Conservation (phyloP, 345 rosid genomes). For the Aquilaria yunnanensis region DNA sequence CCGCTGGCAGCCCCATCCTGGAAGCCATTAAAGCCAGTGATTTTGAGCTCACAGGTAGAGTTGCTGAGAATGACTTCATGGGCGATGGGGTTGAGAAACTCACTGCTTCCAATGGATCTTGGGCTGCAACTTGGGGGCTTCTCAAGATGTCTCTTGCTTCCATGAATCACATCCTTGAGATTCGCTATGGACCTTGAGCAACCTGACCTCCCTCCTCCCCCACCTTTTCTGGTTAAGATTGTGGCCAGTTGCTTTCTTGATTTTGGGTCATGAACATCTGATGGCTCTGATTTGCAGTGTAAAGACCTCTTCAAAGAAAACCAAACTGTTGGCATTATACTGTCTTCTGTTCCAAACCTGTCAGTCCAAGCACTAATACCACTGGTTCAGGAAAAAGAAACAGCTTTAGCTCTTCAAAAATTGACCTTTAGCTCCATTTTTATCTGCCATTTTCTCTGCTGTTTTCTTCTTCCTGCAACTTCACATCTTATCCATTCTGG, state of each 20-base stretch:
- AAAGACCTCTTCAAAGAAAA: constrained; percentile 58
- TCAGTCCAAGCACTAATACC: no score
- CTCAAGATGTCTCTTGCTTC: constrained; percentile 91
- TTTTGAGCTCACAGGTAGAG: constrained; percentile 94
- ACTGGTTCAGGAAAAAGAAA: no score
- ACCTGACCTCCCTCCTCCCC: constrained; percentile 70
- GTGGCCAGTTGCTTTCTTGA: constrained; percentile 46
- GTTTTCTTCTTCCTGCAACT: constrained; percentile 4
- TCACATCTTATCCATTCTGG: background rate
- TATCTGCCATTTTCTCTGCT: background rate
- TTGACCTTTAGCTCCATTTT: constrained; percentile 3
- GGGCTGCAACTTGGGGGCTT: constrained; percentile 95
- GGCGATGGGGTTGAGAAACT: constrained; percentile 93
- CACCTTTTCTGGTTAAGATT: constrained; percentile 56
- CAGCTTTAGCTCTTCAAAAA: constrained; percentile 1
- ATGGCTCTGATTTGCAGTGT: constrained; percentile 56
- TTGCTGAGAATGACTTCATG: constrained; percentile 90
- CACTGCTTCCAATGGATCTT: constrained; percentile 97
- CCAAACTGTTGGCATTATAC: constrained; percentile 69
- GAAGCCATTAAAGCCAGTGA: constrained; percentile 69
- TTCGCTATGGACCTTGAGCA: constrained; percentile 99
- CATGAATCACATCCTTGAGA: constrained; percentile 96
- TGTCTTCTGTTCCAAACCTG: background rate
- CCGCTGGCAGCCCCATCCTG: constrained; percentile 36
- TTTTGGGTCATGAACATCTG: constrained; percentile 55